These are phyloP conservation scores for Phragmites australis DNA, from an alignment of 176 grass and related monocot genomes.

Conservation along the genomic window DNA sequence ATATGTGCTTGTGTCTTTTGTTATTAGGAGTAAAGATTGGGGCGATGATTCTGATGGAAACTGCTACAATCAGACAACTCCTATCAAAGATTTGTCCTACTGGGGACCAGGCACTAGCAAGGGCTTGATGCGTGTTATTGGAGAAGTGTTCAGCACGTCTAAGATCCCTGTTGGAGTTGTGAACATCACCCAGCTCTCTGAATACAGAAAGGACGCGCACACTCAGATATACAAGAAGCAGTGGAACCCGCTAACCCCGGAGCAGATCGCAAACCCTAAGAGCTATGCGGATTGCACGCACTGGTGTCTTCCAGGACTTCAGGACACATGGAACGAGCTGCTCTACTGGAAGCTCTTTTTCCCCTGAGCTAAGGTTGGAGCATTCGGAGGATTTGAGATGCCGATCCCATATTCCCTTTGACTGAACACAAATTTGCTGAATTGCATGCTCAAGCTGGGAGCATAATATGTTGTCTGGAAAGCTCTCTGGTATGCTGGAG, in stretches of 20 bases:
- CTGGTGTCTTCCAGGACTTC: conserved; percentile 92
- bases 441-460: background rate
- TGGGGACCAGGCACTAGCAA: conserved; percentile 78
- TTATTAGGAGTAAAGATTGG: conserved; percentile 81
- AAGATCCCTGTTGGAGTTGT: conserved; percentile 62
- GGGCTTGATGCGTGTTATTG: conserved; percentile 72
- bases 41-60: conserved; percentile 73
- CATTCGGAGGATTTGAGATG: background rate
- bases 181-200: conserved; percentile 90
- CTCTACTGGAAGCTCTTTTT: conserved; percentile 79
- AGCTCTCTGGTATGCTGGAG: conserved; percentile 25
- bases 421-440: background rate
- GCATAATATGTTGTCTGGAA: background rate
- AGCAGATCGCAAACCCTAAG: conserved; percentile 70
- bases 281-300: conserved; percentile 90
- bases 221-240: conserved; percentile 98
- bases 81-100: conserved; percentile 60
- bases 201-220: conserved; percentile 91
- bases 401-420: background rate
- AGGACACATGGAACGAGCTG: conserved; percentile 97
- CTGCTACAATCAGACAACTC: conserved; percentile 88
- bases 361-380: conserved; percentile 39
- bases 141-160: conserved; percentile 51
- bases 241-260: conserved; percentile 64
- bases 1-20: background rate